phyloP scores from a whole-genome alignment of 805 yeast genomes.

The Lipomyces yamadae region DNA sequence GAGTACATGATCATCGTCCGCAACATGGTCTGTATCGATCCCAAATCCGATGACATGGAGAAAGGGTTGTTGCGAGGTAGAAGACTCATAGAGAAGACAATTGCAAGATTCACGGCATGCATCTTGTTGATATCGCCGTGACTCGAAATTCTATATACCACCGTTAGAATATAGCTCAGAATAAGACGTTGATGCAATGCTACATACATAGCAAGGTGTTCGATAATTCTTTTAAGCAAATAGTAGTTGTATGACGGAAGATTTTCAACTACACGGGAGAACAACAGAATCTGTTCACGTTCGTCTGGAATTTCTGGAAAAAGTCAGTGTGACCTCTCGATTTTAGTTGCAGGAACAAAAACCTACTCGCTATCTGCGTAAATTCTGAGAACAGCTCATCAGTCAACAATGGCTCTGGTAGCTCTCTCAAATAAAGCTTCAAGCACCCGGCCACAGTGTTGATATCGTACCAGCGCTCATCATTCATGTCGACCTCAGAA shows the following conservation, averaged over 20 bases:
- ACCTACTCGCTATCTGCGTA: conserved; percentile 71
- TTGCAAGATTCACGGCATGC: conserved; percentile 88
- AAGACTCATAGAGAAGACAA: conserved; percentile 76
- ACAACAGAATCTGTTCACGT: conserved; percentile 18
- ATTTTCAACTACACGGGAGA: conserved; percentile 43
- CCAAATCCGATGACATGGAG: conserved; percentile 56
- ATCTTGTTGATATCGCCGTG: conserved; percentile 75
- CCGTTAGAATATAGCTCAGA: not conserved
- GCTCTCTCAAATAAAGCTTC: conserved; percentile 78
- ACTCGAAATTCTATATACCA: conserved; percentile 54
- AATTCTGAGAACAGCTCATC: conserved; percentile 64
- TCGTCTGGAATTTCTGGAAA: conserved; percentile 21
- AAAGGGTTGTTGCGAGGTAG: conserved; percentile 41
- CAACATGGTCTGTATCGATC: conserved; percentile 59
- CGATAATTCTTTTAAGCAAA: conserved; percentile 66
- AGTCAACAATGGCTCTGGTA: conserved; percentile 88
- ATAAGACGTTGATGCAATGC: not conserved
- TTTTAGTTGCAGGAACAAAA: not conserved
- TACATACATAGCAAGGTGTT: conserved; percentile 62
- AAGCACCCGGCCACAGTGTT: conserved; percentile 84
- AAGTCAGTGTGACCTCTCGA: not conserved
- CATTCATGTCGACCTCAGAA: conserved; percentile 51
- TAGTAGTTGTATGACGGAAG: conserved; percentile 72
- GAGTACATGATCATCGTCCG: conserved; percentile 52
- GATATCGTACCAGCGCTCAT: conserved; percentile 74